phyloP scores from a whole-genome alignment of 306 rosid genomes.

The Canavalia gladiata region DNA sequence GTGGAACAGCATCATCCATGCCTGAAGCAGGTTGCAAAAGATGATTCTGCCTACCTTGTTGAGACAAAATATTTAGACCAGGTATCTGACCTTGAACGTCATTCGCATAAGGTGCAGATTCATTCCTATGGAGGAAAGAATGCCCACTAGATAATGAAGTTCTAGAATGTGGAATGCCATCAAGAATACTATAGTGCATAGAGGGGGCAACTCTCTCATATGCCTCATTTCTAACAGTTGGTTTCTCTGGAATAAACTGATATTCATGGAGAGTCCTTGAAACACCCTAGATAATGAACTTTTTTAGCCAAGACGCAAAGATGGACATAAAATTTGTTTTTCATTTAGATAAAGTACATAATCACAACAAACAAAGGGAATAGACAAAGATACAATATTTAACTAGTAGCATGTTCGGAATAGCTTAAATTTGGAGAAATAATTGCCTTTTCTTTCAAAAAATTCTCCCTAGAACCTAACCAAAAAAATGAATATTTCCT shows the following conservation, averaged over 20 bases:
- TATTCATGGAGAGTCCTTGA: conserved; percentile 77
- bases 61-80: conserved; percentile 57
- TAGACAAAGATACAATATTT: background rate
- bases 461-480: background rate
- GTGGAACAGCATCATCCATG: conserved; percentile 51
- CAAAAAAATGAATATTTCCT: background rate
- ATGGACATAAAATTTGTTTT: conserved; percentile 22
- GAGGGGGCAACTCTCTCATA: conserved; percentile 60
- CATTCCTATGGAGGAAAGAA: conserved; percentile 56
- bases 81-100: conserved; percentile 64
- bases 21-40: conserved; percentile 59
- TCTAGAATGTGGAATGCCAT: conserved; percentile 55
- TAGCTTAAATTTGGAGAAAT: too few relatives aligned
- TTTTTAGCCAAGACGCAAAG: conserved; percentile 29
- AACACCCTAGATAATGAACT: conserved; percentile 57
- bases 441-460: too few relatives aligned
- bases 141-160: conserved; percentile 52
- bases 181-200: conserved; percentile 59
- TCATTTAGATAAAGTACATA: conserved; percentile 8
- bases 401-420: background rate
- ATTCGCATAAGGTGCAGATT: conserved; percentile 57
- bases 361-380: conserved; percentile 25
- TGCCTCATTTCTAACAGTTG: conserved; percentile 66
- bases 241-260: conserved; percentile 84
- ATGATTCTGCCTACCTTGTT: conserved; percentile 60